Evolutionary conservation across 306 rosid species (phyloP), one percentile per base, ranked within the genome.

Genomic region (Malus fusca): DNA sequence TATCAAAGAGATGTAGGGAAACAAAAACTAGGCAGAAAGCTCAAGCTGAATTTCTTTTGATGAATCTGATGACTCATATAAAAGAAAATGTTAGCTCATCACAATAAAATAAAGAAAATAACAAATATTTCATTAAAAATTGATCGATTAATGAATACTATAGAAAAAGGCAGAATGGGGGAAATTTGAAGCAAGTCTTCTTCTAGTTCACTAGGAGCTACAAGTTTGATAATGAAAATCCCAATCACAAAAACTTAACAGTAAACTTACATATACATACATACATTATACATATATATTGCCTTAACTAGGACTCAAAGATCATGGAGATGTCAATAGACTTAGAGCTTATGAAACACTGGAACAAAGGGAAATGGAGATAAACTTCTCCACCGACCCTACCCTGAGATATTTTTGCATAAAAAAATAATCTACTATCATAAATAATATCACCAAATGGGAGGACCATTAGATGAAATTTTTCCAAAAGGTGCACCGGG

Each of bases 1-100:
- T 81, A 89, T 89, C 84, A 85, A 87, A 90, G 90, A 84, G 92
- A 90, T 84, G 90, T 68, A 85, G 88, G 78, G 88, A 88, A 87
- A 92, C 88, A 89, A 90, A 92, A 84, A 85, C 90, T 88, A 85
- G 81, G 93, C 90, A 90, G 90, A 88, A 87, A 92, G 91, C 97
- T 92, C 93, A 92, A 90, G 89, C 91, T 85, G 88, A 84, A 87
- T 88, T 85, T 90, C 95, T 88, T 88, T 92, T 77, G 93, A 87
- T 84, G 88, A 80, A 92, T 87, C 96, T 85, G 95, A 87, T 78
- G 80, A 87, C 88, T 86, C 87, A 83, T 83, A 85, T 84, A 86
- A 86, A 79, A 80, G 89, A 85, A 87, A 88, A 79, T 74, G 92
- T 90, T 86, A 90, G 96, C 88, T 76, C 81, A 83, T 76, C 79